These are phyloP conservation scores for Calocera cornea DNA, from an alignment of 768 basidiomycete genomes.

Conservation along the genomic window DNA sequence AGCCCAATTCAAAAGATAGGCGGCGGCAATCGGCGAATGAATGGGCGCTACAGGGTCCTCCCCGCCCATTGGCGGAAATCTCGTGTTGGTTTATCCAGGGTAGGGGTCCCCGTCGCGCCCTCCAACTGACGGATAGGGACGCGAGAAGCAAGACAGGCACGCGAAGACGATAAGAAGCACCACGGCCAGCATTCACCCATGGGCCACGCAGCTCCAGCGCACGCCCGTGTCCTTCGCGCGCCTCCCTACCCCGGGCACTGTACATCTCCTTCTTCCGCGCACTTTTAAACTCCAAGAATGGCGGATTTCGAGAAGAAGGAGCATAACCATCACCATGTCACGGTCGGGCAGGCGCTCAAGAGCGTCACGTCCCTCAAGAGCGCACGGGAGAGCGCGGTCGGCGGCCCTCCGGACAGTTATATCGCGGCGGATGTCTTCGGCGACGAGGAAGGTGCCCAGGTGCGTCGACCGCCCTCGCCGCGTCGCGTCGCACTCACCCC, in stretches of 20 bases:
- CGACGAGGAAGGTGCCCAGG: slow-evolving; percentile 28
- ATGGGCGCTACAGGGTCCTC: background rate
- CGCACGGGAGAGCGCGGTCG: slow-evolving; percentile 10
- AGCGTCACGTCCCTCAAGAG: background rate
- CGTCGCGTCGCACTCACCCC: background rate
- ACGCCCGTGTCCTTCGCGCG: background rate
- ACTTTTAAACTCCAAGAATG: background rate
- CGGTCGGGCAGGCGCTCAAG: background rate
- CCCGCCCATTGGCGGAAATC: background rate
- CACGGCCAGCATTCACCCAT: too few species aligned
- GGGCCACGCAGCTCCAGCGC: background rate
- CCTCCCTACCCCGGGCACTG: background rate
- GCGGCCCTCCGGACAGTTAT: slow-evolving; percentile 11
- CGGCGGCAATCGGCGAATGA: background rate
- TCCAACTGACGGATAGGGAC: background rate
- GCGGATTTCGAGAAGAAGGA: background rate
- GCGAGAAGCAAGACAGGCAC: too few species aligned
- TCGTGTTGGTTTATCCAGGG: too few species aligned
- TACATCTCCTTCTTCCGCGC: background rate
- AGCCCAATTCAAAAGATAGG: background rate
- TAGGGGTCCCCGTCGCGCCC: too few species aligned
- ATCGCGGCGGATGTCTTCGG: slow-evolving; percentile 32
- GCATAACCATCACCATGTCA: background rate
- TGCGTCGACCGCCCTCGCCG: background rate
- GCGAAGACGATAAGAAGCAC: background rate